phyloP scores from a whole-genome alignment of 2,329 filamentous ascomycete genomes.

The Gliomastix tumulicola region DNA sequence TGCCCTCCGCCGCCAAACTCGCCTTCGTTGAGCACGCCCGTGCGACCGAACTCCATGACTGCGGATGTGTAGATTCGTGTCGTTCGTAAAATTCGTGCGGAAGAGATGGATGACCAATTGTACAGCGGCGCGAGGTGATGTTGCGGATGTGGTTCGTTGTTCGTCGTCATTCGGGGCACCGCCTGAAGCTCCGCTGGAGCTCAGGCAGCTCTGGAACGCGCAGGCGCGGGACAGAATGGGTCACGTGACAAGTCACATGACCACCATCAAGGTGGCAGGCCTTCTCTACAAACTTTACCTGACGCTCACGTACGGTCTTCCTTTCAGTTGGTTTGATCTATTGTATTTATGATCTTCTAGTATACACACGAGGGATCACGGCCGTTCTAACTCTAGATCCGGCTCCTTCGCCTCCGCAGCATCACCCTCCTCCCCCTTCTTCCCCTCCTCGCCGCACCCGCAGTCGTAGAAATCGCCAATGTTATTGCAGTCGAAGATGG shows the following conservation, averaged over 20 bases:
- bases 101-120: no score
- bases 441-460: constrained; percentile 59
- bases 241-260: no score
- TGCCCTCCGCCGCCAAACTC: constrained; percentile 17
- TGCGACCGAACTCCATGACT: constrained; percentile 56
- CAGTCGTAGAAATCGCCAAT: constrained; percentile 69
- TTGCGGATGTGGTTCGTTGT: constrained; percentile 4
- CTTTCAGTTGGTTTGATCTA: no score
- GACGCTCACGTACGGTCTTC: no score
- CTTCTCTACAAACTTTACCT: no score
- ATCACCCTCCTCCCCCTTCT: constrained; percentile 27
- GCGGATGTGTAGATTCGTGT: not conserved
- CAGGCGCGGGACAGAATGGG: constrained; percentile 18
- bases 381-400: not conserved
- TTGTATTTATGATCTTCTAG: no score
- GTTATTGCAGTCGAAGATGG: constrained; percentile 56
- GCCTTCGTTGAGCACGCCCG: constrained; percentile 60
- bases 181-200: constrained; percentile 15
- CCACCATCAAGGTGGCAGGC: no score
- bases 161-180: not conserved
- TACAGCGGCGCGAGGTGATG: no score
- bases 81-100: no score
- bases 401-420: constrained; percentile 15
- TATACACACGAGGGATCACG: no score
- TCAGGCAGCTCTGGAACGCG: constrained; percentile 42